These are phyloP conservation scores for Vitis cinerea DNA, from an alignment of 164 flowering plant genomes.

Conservation along the genomic window DNA sequence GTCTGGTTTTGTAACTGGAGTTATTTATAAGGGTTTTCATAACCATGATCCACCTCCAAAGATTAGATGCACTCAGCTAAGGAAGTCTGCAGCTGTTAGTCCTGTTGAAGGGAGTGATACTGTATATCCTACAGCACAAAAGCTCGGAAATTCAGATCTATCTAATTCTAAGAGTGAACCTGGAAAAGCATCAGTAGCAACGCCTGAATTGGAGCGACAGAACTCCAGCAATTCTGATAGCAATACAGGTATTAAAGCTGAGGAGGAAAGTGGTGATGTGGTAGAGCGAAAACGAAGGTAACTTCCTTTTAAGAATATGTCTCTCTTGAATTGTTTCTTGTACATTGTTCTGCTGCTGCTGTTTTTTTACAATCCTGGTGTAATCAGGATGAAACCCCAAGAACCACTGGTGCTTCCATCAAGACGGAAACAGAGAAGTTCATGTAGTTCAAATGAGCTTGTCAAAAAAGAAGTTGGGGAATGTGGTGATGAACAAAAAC, in stretches of 20 bases:
- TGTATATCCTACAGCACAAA: constrained; percentile 18
- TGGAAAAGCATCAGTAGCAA: constrained; percentile 10
- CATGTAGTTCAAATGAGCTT: background rate
- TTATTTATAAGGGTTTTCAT: constrained; percentile 68
- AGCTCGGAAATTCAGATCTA: constrained; percentile 32
- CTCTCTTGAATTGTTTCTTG: background rate
- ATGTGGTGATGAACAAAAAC: background rate
- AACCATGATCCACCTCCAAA: constrained; percentile 80
- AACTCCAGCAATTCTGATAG: constrained; percentile 22
- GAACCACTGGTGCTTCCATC: background rate
- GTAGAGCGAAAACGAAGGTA: constrained; percentile 56
- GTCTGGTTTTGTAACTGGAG: constrained; percentile 50
- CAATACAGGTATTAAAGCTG: constrained; percentile 19
- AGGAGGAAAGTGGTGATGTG: constrained; percentile 46
- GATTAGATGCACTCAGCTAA: constrained; percentile 35
- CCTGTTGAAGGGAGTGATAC: constrained; percentile 23
- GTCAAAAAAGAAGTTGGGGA: background rate
- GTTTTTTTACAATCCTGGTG: background rate
- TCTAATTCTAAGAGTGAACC: constrained; percentile 35
- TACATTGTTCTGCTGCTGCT: background rate
- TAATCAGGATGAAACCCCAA: background rate
- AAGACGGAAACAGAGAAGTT: background rate
- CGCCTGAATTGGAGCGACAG: constrained; percentile 34
- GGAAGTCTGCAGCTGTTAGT: constrained; percentile 28
- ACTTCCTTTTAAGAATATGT: constrained; percentile 15